Percentiles rank a stretch among this genome's conserved stretches.
phyloP scores from a whole-genome alignment of 1,139 yeast species.

The Magnusiomyces clavatus region DNA sequence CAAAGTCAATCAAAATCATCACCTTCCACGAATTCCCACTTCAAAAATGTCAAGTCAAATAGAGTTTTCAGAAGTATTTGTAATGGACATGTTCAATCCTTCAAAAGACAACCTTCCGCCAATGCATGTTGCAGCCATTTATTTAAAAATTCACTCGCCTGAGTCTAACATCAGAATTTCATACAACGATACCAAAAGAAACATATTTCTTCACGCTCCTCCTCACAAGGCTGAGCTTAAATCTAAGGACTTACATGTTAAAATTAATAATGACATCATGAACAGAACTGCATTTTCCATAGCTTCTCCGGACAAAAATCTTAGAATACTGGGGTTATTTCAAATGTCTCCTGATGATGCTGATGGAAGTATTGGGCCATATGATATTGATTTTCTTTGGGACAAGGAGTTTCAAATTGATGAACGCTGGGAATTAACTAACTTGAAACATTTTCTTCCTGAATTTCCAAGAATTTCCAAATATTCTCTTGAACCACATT shows the following conservation, averaged over 20 bases:
- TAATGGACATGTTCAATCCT: conserved; percentile 1
- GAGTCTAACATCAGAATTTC: background rate
- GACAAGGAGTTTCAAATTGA: too few species aligned
- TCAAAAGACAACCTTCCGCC: background rate
- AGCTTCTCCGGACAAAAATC: too few species aligned
- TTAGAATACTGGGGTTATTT: too few species aligned
- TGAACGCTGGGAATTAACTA: too few species aligned
- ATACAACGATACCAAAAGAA: background rate
- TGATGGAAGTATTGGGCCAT: too few species aligned
- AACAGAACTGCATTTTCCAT: too few species aligned
- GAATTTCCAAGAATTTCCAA: too few species aligned
- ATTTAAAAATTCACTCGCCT: conserved; percentile 2
- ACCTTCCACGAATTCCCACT: background rate
- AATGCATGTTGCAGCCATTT: conserved; percentile 1
- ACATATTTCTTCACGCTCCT: background rate
- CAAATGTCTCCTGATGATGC: too few species aligned
- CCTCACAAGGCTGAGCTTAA: background rate
- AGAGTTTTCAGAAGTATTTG: background rate
- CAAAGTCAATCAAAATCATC: conserved; percentile 1
- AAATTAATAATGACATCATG: too few species aligned
- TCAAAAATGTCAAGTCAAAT: background rate
- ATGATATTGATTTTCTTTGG: too few species aligned
- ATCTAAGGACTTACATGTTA: background rate
- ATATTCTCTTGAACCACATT: too few species aligned
- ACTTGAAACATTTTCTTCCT: too few species aligned